Percentiles rank a stretch among this genome's conserved stretches.
Conservation (phyloP, 345 rosid species). For the Limnanthes douglasii region DNA sequence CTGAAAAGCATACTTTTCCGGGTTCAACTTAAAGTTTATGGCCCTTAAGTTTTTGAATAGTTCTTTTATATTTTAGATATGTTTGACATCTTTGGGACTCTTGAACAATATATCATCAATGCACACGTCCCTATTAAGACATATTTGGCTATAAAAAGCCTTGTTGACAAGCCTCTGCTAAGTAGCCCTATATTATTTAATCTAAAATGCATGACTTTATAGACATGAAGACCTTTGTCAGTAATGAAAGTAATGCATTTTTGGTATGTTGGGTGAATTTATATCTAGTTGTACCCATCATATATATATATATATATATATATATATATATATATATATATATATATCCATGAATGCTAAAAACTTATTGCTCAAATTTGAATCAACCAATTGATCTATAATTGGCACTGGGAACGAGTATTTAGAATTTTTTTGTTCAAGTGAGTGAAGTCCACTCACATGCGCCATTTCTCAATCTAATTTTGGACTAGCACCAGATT, state of each 20-base stretch:
- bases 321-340: too few relatives aligned
- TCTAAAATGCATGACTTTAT: neutral
- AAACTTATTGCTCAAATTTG: too few relatives aligned
- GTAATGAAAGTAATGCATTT: neutral
- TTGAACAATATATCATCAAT: neutral
- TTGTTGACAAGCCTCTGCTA: neutral
- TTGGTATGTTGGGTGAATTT: neutral
- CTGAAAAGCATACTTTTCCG: neutral
- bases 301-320: too few relatives aligned
- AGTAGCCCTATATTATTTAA: neutral
- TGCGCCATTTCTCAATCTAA: too few relatives aligned
- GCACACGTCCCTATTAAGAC: neutral
- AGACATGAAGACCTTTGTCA: neutral
- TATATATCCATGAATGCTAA: too few relatives aligned
- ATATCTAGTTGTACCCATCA: neutral
- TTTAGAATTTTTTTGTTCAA: too few relatives aligned
- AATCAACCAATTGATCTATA: too few relatives aligned
- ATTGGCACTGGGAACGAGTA: too few relatives aligned
- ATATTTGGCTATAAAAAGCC: neutral
- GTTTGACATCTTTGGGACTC: neutral
- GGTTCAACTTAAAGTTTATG: neutral
- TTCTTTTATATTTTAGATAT: neutral
- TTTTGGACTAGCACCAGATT: too few relatives aligned
- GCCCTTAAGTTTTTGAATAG: neutral
- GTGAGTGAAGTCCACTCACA: too few relatives aligned